Evolutionary conservation across 495 filamentous ascomycete genomes (phyloP), one percentile per base, ranked within the genome.

Genomic region (Penicillium crystallinum): DNA sequence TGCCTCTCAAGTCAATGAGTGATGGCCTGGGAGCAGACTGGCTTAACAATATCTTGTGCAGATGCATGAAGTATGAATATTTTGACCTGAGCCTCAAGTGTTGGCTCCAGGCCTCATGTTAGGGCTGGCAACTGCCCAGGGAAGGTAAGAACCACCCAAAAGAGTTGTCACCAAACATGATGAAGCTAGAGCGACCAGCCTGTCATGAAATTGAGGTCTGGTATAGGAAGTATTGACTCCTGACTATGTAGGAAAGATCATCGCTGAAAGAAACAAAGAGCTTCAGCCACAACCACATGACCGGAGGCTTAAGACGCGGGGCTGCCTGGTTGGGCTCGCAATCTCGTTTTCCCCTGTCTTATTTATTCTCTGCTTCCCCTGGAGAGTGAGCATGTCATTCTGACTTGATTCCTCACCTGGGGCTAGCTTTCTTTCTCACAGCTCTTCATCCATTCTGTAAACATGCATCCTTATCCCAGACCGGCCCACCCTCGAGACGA

Each of bases 11-110:
- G 19, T 22, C 30, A 57, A 54, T 34, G 55, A 57, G 30, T 14
- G 52, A 19, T 37, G 42, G 12, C n/a, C 37, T 33, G 35, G 19
- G 29, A 39, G 19, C 12, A 41, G 14, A 42, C 43, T 4, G n/a
- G n/a, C 14, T 41, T 57, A 57, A 57, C 21, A 41, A 57, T 54
- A 48, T 48, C 29, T 29, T 29, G 44, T 25, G 4, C 27, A 36
- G 14, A 37, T 35, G 33, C 4, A 45, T 45, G 40, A 17, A 41
- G n/a, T 19, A 36, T 38, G 12, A 38, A 31, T n/a, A n/a, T n/a
- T n/a, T n/a, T n/a, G n/a, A 15, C 6, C 29, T 27, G 7, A 17
- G 27, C 3, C 22, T 42, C 23, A 7, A 9, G 9, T 7, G 18
- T 7, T 7, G 3, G 14, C n/a, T 10, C 22, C 21, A 17, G 25